Base-by-base conservation (phyloP, 1,284 basidiomycete genomes). In the Ceratobasidium theobromae region DNA sequence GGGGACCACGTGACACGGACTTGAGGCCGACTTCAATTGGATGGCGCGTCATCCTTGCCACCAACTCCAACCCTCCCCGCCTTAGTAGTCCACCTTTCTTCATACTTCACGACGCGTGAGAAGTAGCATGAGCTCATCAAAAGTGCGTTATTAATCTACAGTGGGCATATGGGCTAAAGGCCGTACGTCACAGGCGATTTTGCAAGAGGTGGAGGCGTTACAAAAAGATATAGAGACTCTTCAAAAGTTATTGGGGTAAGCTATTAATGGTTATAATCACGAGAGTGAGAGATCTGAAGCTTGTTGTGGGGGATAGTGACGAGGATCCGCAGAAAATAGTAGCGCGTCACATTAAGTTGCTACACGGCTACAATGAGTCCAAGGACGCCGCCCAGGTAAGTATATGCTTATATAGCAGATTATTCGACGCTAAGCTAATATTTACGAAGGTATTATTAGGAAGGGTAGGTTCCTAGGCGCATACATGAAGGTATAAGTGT, bases 351-450 rank as follows among this genome's bases (percentile, higher is more conserved):
- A 90, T 90, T 74, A 83, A 83, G 69, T 78, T 89, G 3, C 75
- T 91, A 27, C 89, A 91, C 73, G 79, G 77, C 49, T 91, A 91
- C 71, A 91, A 91, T 69, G 89, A 91, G 73, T 83, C 87, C 4
- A 91, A 91, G 73, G 89, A 91, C 72, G 89, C 88, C 1, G 79
- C 88, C 0, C 89, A 91, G 82, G 88, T 84, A 55, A 55, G 73
- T 62, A 41, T 12, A 11, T 2, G 52, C 38, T 23, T 41, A 66
- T 35, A 27, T 3, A 21, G 54, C 18, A 53, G n/a, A 1, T 46
- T 14, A 27, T 41, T 28, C 4, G 28, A 14, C 18, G 3, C 6
- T 6, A 0, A 45, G 16, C 43, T 53, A 30, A 49, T 14, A 65
- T 55, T 53, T 41, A n/a, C 46, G 16, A 66, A 86, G 85, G 82